phyloP scores from a whole-genome alignment of 805 yeast genomes.

The Middelhovenomyces tepae region DNA sequence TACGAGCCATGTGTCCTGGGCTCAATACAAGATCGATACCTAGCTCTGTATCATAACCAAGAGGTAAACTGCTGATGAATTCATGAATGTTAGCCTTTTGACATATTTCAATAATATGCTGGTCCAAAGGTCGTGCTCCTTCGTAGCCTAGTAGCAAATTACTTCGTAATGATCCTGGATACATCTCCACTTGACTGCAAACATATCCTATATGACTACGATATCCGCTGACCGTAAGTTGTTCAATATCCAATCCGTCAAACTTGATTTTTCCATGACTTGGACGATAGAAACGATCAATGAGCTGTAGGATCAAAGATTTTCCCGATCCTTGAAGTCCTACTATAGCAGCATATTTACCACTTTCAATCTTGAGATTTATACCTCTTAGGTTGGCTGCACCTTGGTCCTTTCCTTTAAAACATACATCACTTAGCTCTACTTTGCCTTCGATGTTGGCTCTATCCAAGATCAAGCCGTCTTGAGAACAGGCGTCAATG shows the following conservation, averaged over 20 bases:
- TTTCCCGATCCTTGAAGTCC: constrained; percentile 55
- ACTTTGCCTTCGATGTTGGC: constrained; percentile 42
- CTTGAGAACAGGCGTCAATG: constrained; percentile 22
- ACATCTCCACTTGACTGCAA: constrained; percentile 45
- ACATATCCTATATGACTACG: constrained; percentile 45
- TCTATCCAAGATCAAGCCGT: constrained; percentile 22
- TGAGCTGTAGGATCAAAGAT: constrained; percentile 40
- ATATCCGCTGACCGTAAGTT: constrained; percentile 39
- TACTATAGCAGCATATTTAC: constrained; percentile 51
- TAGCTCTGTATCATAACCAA: constrained; percentile 45
- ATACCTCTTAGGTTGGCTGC: constrained; percentile 41
- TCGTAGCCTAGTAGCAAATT: neutral
- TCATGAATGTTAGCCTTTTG: constrained; percentile 46
- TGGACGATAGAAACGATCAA: constrained; percentile 42
- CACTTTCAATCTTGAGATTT: constrained; percentile 35
- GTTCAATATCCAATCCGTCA: constrained; percentile 40
- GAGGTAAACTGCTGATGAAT: constrained; percentile 43
- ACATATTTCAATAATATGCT: constrained; percentile 36
- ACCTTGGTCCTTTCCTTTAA: constrained; percentile 46
- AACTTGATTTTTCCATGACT: constrained; percentile 38
- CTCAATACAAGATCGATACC: constrained; percentile 49
- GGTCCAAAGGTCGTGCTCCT: constrained; percentile 24
- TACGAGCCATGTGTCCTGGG: constrained; percentile 66
- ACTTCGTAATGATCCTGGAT: constrained; percentile 15
- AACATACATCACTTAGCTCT: constrained; percentile 43